Conservation (phyloP, 2,329 filamentous ascomycete species). For the Aspergillus carbonarius region DNA sequence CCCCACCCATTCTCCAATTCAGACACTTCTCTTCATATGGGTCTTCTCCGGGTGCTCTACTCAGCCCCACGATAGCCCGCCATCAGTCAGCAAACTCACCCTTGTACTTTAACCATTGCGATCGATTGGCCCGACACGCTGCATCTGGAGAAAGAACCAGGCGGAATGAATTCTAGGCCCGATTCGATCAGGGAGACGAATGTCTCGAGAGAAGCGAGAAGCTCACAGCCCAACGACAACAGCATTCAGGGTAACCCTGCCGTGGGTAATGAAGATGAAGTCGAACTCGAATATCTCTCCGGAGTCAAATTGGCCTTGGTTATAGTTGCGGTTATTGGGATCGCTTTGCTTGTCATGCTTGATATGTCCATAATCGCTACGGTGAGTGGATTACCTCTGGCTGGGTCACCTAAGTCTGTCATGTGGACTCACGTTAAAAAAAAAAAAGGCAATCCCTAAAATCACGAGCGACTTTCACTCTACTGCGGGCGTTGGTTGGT, state of each 20-base stretch:
- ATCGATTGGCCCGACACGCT: background rate
- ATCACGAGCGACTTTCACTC: slow-evolving; percentile 31
- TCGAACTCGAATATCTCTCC: background rate
- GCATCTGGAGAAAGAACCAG: background rate
- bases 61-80: too few relatives aligned
- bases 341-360: background rate
- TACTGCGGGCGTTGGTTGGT: slow-evolving; percentile 37
- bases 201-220: background rate
- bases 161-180: background rate
- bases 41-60: too few relatives aligned
- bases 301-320: background rate
- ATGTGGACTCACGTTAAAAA: background rate
- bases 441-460: slow-evolving; percentile 24
- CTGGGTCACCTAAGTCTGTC: background rate
- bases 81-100: too few relatives aligned
- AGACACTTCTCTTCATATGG: too few relatives aligned
- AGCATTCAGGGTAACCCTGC: background rate
- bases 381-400: background rate
- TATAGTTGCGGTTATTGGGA: background rate
- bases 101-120: too few relatives aligned
- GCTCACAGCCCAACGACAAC: background rate
- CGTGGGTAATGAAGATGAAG: background rate
- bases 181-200: background rate
- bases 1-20: too few relatives aligned
- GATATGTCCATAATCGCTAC: background rate